phyloP scores from a whole-genome alignment of 306 rosid genomes.

The Medicago truncatula region MtrunA17r5.0-ANR NC_053042.1:32819001-32819500 shows the following conservation, averaged over 20 bases:
- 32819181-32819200: background rate
- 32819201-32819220: background rate
- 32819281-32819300: background rate
- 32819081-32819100: background rate
- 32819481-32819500: slow-evolving; percentile 13
- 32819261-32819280: background rate
- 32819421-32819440: slow-evolving; percentile 13
- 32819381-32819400: slow-evolving; percentile 22
- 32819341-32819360: slow-evolving; percentile 11
- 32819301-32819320: background rate
- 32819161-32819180: background rate
- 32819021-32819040: background rate
- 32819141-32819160: background rate
- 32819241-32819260: background rate
- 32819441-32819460: slow-evolving; percentile 22
- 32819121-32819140: background rate
- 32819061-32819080: background rate
- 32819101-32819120: background rate
- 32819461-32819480: slow-evolving; percentile 1
- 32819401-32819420: background rate
- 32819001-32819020: background rate
- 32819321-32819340: slow-evolving; percentile 16
- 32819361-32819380: slow-evolving; percentile 32
- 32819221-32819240: background rate
- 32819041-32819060: background rate